Percentiles rank a stretch among this genome's conserved stretches.
Evolutionary conservation across 2,329 filamentous ascomycete species (phyloP).

Genomic region (Celoporthe dispersa): DNA sequence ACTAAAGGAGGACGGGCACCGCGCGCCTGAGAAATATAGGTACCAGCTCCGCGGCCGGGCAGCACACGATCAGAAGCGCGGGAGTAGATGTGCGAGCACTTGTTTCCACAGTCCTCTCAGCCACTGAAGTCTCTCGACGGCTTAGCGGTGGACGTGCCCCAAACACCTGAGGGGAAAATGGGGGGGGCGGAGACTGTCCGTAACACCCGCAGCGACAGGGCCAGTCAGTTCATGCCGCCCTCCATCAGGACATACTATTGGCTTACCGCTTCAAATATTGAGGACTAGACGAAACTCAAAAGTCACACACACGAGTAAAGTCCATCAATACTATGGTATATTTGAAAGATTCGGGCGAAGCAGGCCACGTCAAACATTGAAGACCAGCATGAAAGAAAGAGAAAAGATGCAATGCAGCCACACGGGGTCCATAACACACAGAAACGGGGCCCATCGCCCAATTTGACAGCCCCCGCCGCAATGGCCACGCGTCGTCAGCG

Average conservation of each 20-base stretch:
- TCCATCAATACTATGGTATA: background rate
- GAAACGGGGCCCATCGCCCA: background rate
- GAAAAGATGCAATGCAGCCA: background rate
- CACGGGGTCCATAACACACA: background rate
- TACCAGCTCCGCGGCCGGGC: background rate
- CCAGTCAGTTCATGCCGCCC: background rate
- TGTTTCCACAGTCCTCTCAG: background rate
- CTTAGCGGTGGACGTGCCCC: background rate
- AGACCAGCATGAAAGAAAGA: background rate
- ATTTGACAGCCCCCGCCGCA: background rate
- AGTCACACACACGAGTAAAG: background rate
- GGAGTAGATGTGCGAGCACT: background rate
- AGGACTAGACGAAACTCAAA: background rate
- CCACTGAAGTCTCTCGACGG: background rate
- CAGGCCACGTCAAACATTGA: background rate
- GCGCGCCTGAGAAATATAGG: background rate
- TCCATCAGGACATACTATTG: conserved; percentile 2
- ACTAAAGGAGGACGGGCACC: no score
- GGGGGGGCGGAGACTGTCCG: background rate
- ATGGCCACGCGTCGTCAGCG: conserved; percentile 7
- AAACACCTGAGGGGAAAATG: background rate
- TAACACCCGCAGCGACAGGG: background rate
- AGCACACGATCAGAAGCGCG: background rate
- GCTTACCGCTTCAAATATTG: background rate
- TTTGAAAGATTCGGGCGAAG: background rate